phyloP scores from a whole-genome alignment of 257 asterid genomes.

The Gentiana macrophylla region DNA sequence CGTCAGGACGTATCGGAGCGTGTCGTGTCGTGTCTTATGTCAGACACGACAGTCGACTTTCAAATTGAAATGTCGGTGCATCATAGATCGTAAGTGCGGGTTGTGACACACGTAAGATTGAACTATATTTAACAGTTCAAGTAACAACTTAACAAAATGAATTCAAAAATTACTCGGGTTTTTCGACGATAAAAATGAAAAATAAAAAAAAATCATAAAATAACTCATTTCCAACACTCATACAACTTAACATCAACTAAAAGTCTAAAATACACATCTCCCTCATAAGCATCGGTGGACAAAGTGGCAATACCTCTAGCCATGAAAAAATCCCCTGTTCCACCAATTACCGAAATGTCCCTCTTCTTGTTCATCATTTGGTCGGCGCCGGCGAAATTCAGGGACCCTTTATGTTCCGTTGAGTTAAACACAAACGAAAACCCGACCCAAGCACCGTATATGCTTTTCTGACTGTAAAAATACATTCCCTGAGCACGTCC shows the following conservation, averaged over 20 bases:
- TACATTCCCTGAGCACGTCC: conserved; percentile 83
- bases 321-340: conserved; percentile 89
- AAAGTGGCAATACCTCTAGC: not conserved
- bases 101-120: no score
- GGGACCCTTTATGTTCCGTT: conserved; percentile 37
- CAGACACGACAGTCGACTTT: no score
- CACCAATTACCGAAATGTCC: conserved; percentile 75
- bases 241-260: conserved; percentile 46
- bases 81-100: no score
- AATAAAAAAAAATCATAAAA: not conserved
- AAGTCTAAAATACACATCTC: conserved; percentile 60
- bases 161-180: no score
- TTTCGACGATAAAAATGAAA: no score
- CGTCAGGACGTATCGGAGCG: no score
- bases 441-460: conserved; percentile 54
- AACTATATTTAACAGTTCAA: no score
- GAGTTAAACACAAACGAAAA: conserved; percentile 65
- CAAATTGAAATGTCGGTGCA: no score
- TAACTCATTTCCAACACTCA: conserved; percentile 50
- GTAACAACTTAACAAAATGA: no score
- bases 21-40: no score
- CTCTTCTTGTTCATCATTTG: conserved; percentile 67
- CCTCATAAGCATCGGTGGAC: conserved; percentile 25
- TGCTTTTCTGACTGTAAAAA: conserved; percentile 35
- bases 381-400: conserved; percentile 67